These are phyloP conservation scores for Rhizophora mangle DNA, from an alignment of 345 rosid genomes.

Conservation along the genomic window DNA sequence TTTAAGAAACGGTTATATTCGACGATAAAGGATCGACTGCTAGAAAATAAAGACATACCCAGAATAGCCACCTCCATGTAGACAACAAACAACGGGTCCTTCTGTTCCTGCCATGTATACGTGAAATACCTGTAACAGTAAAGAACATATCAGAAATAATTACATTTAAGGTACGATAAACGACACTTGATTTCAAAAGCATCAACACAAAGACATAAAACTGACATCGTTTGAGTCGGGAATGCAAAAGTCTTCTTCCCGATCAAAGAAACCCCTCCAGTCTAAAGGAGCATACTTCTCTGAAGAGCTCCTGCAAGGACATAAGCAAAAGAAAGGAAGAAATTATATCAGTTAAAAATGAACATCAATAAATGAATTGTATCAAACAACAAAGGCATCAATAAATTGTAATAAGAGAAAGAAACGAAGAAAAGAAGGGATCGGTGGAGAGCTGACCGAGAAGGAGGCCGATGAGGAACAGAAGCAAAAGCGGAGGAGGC, in stretches of 20 bases:
- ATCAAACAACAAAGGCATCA: no score
- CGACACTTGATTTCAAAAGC: background rate
- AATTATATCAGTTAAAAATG: no score
- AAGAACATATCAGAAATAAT: background rate
- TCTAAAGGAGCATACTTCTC: slow-evolving; percentile 66
- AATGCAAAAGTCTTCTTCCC: slow-evolving; percentile 68
- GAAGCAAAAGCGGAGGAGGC: slow-evolving; percentile 48
- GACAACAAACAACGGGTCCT: slow-evolving; percentile 86
- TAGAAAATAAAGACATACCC: slow-evolving; percentile 46
- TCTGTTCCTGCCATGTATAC: slow-evolving; percentile 83
- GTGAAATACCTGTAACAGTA: slow-evolving; percentile 76
- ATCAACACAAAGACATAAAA: background rate
- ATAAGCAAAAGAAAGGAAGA: no score
- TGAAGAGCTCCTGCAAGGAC: slow-evolving; percentile 25
- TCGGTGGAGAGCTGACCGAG: slow-evolving; percentile 40
- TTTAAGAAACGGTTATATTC: no score
- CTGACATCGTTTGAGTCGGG: slow-evolving; percentile 67
- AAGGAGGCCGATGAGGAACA: slow-evolving; percentile 56
- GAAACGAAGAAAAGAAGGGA: no score
- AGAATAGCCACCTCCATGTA: slow-evolving; percentile 94
- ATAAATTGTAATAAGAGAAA: no score
- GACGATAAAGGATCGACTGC: background rate
- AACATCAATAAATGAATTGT: no score
- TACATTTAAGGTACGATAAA: background rate
- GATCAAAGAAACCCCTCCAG: slow-evolving; percentile 67